Conservation (phyloP, 306 rosid genomes). For the Prunus mira region DNA sequence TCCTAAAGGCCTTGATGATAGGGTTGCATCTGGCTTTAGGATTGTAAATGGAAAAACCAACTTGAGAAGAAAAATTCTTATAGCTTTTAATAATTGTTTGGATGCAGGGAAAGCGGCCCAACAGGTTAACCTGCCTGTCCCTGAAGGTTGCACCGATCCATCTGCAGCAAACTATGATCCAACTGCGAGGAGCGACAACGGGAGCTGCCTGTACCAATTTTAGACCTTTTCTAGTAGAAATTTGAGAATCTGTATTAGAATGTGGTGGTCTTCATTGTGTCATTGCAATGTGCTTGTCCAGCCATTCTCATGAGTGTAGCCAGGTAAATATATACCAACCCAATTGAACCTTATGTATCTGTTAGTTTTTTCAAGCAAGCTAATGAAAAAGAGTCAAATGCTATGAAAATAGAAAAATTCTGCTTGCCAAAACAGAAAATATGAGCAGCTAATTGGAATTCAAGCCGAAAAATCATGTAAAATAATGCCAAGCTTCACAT, state of each 20-base stretch:
- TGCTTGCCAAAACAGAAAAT: neutral
- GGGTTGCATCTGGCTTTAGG: slow-evolving; percentile 23
- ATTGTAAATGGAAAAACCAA: slow-evolving; percentile 3
- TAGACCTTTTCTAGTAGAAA: slow-evolving; percentile 19
- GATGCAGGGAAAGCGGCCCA: slow-evolving; percentile 60
- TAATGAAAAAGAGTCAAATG: neutral
- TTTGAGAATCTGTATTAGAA: slow-evolving; percentile 13
- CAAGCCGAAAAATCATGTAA: neutral
- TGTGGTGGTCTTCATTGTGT: neutral
- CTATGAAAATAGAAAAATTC: neutral
- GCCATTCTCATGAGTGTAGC: neutral
- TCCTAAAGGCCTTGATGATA: slow-evolving; percentile 28
- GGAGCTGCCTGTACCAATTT: slow-evolving; percentile 47
- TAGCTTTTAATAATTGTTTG: slow-evolving; percentile 35
- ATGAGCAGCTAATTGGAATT: neutral
- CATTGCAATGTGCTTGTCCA: neutral
- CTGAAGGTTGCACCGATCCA: slow-evolving; percentile 59
- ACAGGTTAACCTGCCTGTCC: slow-evolving; percentile 53
- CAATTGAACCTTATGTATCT: neutral
- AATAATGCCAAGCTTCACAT: neutral
- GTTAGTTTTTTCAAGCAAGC: neutral
- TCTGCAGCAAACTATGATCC: slow-evolving; percentile 54
- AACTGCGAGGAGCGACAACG: slow-evolving; percentile 46
- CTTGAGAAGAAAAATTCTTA: slow-evolving; percentile 12
- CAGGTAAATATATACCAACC: neutral